Percentiles rank a stretch among this genome's conserved stretches.
These are phyloP conservation scores for Candida koratica DNA, from an alignment of 805 yeast species.

Conservation along the genomic window DNA sequence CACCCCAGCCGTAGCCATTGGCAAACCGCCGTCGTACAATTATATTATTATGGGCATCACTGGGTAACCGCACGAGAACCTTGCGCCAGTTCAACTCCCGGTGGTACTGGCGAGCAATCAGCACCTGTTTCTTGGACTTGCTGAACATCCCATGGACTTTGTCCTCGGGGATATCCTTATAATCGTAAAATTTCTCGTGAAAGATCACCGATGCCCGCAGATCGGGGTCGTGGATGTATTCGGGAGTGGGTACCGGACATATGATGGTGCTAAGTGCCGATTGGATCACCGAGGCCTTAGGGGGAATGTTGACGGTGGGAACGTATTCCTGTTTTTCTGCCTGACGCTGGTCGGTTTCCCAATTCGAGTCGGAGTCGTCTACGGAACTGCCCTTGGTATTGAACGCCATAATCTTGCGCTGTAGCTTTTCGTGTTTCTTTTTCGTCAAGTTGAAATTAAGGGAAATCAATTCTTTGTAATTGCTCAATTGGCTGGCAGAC, in stretches of 20 bases:
- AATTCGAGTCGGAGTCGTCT: conserved; percentile 9
- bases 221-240: conserved; percentile 31
- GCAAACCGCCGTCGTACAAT: conserved; percentile 41
- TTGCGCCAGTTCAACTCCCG: conserved; percentile 41
- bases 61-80: conserved; percentile 40
- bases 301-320: conserved; percentile 36
- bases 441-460: conserved; percentile 16
- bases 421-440: conserved; percentile 13
- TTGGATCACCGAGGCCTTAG: conserved; percentile 41
- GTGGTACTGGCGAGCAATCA: conserved; percentile 41
- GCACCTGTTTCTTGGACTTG: conserved; percentile 36
- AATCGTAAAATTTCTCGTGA: conserved; percentile 40
- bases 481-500: conserved; percentile 7
- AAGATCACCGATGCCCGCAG: conserved; percentile 35
- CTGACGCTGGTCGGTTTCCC: conserved; percentile 12
- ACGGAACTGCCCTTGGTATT: conserved; percentile 20
- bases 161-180: conserved; percentile 23
- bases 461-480: conserved; percentile 18
- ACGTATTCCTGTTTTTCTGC: conserved; percentile 12
- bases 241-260: conserved; percentile 37
- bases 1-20: conserved; percentile 48
- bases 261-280: conserved; percentile 38
- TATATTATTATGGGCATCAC: conserved; percentile 46
- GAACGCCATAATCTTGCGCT: conserved; percentile 19
- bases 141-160: conserved; percentile 17